Percentiles rank a stretch among this genome's conserved stretches.
These are phyloP conservation scores for Colletotrichum orchidophilum DNA, from an alignment of 2,329 filamentous ascomycete genomes.

Conservation along the genomic window DNA sequence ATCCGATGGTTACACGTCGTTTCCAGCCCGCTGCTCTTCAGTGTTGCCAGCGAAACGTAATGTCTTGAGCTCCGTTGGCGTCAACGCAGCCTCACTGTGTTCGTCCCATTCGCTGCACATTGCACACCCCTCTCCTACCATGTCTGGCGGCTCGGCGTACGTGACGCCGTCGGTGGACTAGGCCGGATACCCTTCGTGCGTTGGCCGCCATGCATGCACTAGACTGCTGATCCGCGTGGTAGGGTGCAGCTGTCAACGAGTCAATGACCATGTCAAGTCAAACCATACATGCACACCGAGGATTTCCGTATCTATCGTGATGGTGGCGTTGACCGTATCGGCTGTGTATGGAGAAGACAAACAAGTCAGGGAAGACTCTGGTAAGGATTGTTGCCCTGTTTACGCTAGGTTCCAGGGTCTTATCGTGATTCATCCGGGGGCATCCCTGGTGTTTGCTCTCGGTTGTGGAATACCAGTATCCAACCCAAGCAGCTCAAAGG, in stretches of 20 bases:
- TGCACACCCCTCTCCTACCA: neutral
- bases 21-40: neutral
- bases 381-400: neutral
- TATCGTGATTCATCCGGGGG: neutral
- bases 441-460: neutral
- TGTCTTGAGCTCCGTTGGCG: neutral
- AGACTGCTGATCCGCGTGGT: neutral
- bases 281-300: neutral
- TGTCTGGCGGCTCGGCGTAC: neutral
- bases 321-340: neutral
- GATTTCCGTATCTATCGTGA: neutral
- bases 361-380: neutral
- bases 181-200: neutral
- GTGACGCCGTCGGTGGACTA: neutral
- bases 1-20: neutral
- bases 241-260: neutral
- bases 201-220: neutral
- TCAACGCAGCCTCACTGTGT: neutral
- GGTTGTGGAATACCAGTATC: neutral
- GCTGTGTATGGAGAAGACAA: neutral
- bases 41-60: neutral
- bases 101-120: constrained; percentile 14
- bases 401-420: neutral
- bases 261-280: neutral
- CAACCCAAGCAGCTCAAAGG: neutral